Percentiles rank a stretch among this genome's conserved stretches.
Conservation (phyloP, 805 yeast species). For the Cyberlindnera suaveolens region DNA sequence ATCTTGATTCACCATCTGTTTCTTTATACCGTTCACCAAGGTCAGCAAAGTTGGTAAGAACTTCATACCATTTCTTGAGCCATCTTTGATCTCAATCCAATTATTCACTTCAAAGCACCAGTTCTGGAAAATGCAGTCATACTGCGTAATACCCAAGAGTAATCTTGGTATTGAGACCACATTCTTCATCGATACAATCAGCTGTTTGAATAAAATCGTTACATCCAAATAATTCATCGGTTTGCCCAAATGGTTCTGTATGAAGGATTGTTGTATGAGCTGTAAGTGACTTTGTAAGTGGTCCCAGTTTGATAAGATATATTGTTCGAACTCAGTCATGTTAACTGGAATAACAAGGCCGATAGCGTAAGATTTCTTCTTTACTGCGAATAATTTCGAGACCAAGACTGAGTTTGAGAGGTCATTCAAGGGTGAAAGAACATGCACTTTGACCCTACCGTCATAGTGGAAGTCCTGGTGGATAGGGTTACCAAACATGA, state of each 20-base stretch:
- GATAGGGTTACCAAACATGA: constrained; percentile 35
- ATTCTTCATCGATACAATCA: constrained; percentile 27
- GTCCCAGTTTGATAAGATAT: constrained; percentile 29
- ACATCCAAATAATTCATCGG: constrained; percentile 16
- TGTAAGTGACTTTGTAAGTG: constrained; percentile 25
- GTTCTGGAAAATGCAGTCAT: constrained; percentile 24
- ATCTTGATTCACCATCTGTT: constrained; percentile 8
- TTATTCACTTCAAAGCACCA: constrained; percentile 35
- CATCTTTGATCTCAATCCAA: constrained; percentile 39
- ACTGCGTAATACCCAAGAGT: constrained; percentile 26
- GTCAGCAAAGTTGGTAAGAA: constrained; percentile 20
- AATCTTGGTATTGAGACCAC: constrained; percentile 30
- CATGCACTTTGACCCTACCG: constrained; percentile 23
- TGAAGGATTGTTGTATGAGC: constrained; percentile 23
- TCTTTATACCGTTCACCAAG: constrained; percentile 10
- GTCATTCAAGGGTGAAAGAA: constrained; percentile 22
- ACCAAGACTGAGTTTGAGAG: constrained; percentile 26
- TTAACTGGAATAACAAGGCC: constrained; percentile 27
- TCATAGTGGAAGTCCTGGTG: constrained; percentile 24
- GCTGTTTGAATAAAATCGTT: constrained; percentile 22
- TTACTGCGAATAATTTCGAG: constrained; percentile 27
- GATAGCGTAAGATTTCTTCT: constrained; percentile 25
- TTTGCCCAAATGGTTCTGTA: constrained; percentile 14
- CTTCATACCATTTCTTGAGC: constrained; percentile 25
- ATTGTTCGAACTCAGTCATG: constrained; percentile 19